These are phyloP conservation scores for Backusella luteola DNA, from an alignment of 192 early-diverging fungal genomes.

Conservation along the genomic window DNA sequence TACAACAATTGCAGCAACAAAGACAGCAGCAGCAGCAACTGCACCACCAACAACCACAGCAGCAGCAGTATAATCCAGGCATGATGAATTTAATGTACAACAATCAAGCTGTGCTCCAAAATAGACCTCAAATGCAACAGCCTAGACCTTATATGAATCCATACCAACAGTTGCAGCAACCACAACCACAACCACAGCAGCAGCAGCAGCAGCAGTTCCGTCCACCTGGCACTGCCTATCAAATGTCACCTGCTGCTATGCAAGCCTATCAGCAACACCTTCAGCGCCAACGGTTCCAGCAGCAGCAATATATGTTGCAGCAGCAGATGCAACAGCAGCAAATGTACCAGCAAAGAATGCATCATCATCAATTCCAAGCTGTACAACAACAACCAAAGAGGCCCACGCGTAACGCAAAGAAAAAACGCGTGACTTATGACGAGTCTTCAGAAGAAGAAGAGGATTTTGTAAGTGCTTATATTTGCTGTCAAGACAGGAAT, in stretches of 20 bases:
- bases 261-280: constrained; percentile 8
- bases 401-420: constrained; percentile 23
- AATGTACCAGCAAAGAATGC: constrained; percentile 7
- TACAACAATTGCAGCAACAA: neutral
- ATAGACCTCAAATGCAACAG: constrained; percentile 4
- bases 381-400: neutral
- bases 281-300: neutral
- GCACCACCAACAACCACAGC: neutral
- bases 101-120: constrained; percentile 3
- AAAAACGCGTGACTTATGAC: constrained; percentile 28
- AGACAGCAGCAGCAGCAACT: neutral
- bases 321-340: constrained; percentile 3
- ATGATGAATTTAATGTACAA: constrained; percentile 3
- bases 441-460: constrained; percentile 25
- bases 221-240: neutral
- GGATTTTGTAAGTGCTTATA: constrained; percentile 8
- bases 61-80: neutral
- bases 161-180: neutral
- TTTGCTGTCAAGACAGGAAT: no score
- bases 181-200: neutral
- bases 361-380: neutral
- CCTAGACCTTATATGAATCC: neutral
- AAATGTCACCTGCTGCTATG: neutral
- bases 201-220: neutral
- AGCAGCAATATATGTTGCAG: neutral